These are phyloP conservation scores for Fistulifera pelliculosa DNA, from an alignment of 108 stramenopile species.

Conservation along the genomic window DNA sequence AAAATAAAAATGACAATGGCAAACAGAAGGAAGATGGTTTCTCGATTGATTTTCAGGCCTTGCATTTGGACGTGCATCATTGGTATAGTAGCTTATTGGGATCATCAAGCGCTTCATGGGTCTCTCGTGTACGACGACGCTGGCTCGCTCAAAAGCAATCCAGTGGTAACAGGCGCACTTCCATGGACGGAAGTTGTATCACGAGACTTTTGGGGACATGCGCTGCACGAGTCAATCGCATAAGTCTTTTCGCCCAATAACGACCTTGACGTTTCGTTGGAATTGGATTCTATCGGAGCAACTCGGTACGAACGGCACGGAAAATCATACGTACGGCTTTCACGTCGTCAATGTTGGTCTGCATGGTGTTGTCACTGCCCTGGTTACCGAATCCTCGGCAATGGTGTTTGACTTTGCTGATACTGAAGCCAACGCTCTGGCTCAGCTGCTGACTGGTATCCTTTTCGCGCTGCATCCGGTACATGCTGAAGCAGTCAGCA, in stretches of 20 bases:
- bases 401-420: slow-evolving; percentile 13
- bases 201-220: slow-evolving; percentile 44
- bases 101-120: slow-evolving; percentile 30
- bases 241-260: slow-evolving; percentile 49
- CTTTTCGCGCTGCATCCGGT: slow-evolving; percentile 48
- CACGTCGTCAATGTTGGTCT: slow-evolving; percentile 35
- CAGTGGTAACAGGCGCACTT: slow-evolving; percentile 36
- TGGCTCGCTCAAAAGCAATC: slow-evolving; percentile 25
- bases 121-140: slow-evolving; percentile 40
- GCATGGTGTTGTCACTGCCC: slow-evolving; percentile 35
- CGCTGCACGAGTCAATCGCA: slow-evolving; percentile 30
- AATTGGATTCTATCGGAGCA: slow-evolving; percentile 21
- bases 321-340: slow-evolving; percentile 14
- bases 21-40: no score
- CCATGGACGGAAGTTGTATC: slow-evolving; percentile 32
- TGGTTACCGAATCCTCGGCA: slow-evolving; percentile 30
- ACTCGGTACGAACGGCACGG: slow-evolving; percentile 1
- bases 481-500: slow-evolving; percentile 48
- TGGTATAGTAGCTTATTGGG: slow-evolving; percentile 30
- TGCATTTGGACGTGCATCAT: slow-evolving; percentile 33
- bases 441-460: slow-evolving; percentile 30
- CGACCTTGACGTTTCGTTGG: slow-evolving; percentile 33
- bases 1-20: no score
- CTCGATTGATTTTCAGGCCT: slow-evolving; percentile 8
- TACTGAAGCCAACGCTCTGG: slow-evolving; percentile 6